Percentiles rank a stretch among this genome's conserved stretches.
Evolutionary conservation across 2,329 filamentous ascomycete genomes (phyloP).

Genomic region (Biscogniauxia mediterranea): DNA sequence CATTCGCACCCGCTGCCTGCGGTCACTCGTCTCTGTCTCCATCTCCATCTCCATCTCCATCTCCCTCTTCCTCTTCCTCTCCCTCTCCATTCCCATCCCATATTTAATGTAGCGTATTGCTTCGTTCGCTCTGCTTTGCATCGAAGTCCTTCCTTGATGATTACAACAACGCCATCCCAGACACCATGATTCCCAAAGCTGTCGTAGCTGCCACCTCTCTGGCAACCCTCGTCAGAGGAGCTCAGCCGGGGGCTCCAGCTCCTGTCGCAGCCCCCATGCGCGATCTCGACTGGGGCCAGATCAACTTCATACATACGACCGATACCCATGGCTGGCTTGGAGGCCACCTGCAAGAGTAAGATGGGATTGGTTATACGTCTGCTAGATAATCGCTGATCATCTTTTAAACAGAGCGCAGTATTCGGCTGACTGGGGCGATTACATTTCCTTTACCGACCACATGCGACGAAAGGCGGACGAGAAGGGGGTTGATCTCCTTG

Average conservation of each 20-base stretch:
- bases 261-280: conserved; percentile 80
- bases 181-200: conserved; percentile 32
- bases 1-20: not conserved
- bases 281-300: conserved; percentile 83
- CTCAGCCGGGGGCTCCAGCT: conserved; percentile 77
- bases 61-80: not conserved
- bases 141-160: not conserved
- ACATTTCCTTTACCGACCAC: conserved; percentile 86
- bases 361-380: conserved; percentile 4
- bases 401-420: conserved; percentile 67
- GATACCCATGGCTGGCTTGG: conserved; percentile 95
- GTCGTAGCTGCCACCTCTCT: conserved; percentile 38
- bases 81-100: not conserved
- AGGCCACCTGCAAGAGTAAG: conserved; percentile 86
- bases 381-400: conserved; percentile 5
- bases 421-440: conserved; percentile 96
- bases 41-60: not conserved
- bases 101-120: too few species aligned
- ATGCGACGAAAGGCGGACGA: conserved; percentile 77
- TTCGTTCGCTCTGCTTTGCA: too few species aligned
- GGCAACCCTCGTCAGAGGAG: conserved; percentile 42
- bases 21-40: not conserved
- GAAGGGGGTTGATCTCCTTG: conserved; percentile 76
- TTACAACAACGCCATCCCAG: not conserved
- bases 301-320: conserved; percentile 97